Evolutionary conservation across 164 flowering plant species (phyloP).

Genomic region (Vitis labrusca): DNA sequence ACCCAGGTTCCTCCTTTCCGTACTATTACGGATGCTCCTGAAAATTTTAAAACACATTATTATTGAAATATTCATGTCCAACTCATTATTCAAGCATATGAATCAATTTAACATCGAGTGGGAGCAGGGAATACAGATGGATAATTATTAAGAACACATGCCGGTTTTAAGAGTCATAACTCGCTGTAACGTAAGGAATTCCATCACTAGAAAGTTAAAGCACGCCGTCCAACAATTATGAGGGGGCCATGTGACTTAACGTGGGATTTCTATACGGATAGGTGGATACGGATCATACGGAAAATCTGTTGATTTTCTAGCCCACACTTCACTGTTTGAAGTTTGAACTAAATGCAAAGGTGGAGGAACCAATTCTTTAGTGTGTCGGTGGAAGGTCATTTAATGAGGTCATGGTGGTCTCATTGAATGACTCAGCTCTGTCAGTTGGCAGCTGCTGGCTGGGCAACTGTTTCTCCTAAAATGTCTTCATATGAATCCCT

Average conservation of each 20-base stretch:
- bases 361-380: neutral
- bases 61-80: neutral
- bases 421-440: conserved; percentile 1
- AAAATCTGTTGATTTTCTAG: neutral
- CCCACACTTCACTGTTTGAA: neutral
- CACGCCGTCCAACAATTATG: neutral
- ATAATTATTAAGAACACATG: too few relatives aligned
- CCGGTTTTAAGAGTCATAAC: too few relatives aligned
- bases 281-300: conserved; percentile 25
- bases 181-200: neutral
- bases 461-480: neutral
- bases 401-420: conserved; percentile 7
- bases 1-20: conserved; percentile 56
- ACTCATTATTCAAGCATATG: neutral
- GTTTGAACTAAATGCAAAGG: conserved; percentile 16
- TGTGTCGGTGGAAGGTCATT: conserved; percentile 24
- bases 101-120: too few relatives aligned
- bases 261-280: neutral
- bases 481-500: too few relatives aligned
- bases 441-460: conserved; percentile 1
- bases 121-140: too few relatives aligned
- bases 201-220: neutral
- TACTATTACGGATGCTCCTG: conserved; percentile 57
- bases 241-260: conserved; percentile 13
- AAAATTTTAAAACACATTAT: neutral